Percentiles rank a stretch among this genome's conserved stretches.
Evolutionary conservation across 2,329 filamentous ascomycete genomes (phyloP).

Genomic region (Aspergillus ochraceoroseus): DNA sequence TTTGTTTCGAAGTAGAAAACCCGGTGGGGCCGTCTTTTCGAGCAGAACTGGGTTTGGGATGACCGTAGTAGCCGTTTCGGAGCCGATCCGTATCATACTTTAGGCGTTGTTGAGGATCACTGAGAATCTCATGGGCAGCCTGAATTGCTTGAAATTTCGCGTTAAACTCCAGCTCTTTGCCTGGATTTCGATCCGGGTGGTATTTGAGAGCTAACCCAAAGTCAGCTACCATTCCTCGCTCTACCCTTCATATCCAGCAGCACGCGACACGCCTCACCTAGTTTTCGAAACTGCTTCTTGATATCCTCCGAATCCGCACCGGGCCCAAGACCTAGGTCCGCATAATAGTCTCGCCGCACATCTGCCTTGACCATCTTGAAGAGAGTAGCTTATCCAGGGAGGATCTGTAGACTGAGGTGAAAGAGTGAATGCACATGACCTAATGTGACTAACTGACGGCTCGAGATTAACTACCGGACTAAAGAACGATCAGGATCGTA

Average conservation of each 20-base stretch:
- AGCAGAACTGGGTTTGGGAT: conserved; percentile 26
- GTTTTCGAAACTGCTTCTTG: conserved; percentile 79
- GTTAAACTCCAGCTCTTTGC: conserved; percentile 72
- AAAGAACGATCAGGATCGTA: no score
- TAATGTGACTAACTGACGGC: conserved; percentile 2
- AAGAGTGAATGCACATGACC: conserved; percentile 22
- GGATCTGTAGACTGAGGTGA: conserved; percentile 12
- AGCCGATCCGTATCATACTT: conserved; percentile 61
- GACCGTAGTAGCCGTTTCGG: conserved; percentile 45
- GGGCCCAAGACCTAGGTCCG: conserved; percentile 67
- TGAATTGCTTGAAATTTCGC: conserved; percentile 82
- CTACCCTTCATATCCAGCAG: background rate
- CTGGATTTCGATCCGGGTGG: conserved; percentile 84
- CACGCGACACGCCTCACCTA: conserved; percentile 54
- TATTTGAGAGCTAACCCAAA: conserved; percentile 65
- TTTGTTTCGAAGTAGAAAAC: conserved; percentile 24
- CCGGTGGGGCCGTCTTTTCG: conserved; percentile 28
- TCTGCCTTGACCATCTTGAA: conserved; percentile 65
- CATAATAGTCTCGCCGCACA: conserved; percentile 72
- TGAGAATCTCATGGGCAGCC: conserved; percentile 73
- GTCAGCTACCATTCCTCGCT: conserved; percentile 11
- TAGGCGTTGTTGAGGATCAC: conserved; percentile 53
- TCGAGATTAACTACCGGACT: no score
- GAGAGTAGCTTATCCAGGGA: conserved; percentile 1
- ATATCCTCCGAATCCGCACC: conserved; percentile 68